These are phyloP conservation scores for Xylariaceae sp. DNA, from an alignment of 2,329 filamentous ascomycete species.

Conservation along the genomic window DNA sequence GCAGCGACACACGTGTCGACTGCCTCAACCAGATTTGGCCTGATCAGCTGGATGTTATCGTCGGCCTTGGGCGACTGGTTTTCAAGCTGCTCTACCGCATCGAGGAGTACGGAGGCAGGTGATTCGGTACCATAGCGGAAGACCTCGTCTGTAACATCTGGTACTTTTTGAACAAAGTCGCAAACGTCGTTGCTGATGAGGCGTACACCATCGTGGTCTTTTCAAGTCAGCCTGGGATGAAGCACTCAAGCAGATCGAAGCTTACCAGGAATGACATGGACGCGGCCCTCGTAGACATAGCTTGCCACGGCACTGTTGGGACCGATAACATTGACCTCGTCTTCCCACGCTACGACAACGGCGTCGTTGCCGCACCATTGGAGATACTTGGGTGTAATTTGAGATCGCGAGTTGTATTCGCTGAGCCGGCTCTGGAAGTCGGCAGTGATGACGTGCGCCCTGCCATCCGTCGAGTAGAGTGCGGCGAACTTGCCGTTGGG, in stretches of 20 bases:
- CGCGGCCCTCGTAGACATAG: constrained; percentile 84
- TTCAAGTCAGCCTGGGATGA: constrained; percentile 10
- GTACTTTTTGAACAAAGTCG: constrained; percentile 93
- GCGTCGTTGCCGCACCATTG: constrained; percentile 97
- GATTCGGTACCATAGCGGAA: constrained; percentile 85
- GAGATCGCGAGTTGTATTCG: constrained; percentile 83
- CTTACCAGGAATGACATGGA: constrained; percentile 80
- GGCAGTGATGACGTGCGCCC: constrained; percentile 85
- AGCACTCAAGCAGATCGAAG: background rate
- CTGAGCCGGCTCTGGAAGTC: constrained; percentile 90
- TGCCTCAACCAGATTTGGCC: constrained; percentile 78
- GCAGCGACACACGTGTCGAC: constrained; percentile 92
- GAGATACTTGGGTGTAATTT: constrained; percentile 77
- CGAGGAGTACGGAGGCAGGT: constrained; percentile 83
- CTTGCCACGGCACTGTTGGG: constrained; percentile 67
- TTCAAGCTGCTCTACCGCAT: constrained; percentile 86
- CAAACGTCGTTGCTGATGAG: constrained; percentile 90
- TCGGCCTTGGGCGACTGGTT: constrained; percentile 94
- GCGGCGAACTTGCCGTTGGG: constrained; percentile 85
- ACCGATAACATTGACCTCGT: constrained; percentile 90
- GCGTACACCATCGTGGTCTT: constrained; percentile 75
- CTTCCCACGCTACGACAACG: constrained; percentile 91
- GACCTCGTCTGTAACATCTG: constrained; percentile 76
- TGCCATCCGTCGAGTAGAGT: constrained; percentile 77
- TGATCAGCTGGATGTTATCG: constrained; percentile 93